Base-by-base conservation (phyloP, 805 yeast genomes). In the Candida silvicultrix region DNA sequence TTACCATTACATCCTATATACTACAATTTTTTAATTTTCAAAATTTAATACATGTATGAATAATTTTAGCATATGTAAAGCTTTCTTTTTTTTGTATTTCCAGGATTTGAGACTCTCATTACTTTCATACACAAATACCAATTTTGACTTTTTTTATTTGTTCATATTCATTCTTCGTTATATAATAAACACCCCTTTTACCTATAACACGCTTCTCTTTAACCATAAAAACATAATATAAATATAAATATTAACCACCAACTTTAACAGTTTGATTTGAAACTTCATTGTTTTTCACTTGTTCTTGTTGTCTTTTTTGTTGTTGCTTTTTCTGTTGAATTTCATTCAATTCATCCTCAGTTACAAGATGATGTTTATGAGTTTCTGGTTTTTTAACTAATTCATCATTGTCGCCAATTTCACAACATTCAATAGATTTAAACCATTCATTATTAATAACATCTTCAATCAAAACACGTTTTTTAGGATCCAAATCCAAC, bases 301-400 rank as follows among this genome's bases (percentile, higher is more conserved):
- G n/a, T n/a, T 60, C 64, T 31, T 56, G 56, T 46, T 53, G 58
- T 15, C 55, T 54, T 44, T 62, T 58, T 48, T 57, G 59, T 36
- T 57, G 59, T 42, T 61, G 58, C 31, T 64, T 64, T 31, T 63
- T 68, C 18, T 63, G 66, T 49, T 73, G 71, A 31, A 71, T 42
- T 40, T 66, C 68, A 14, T 60, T 65, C 45, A 83, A 62, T 41
- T 83, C 85, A 19, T 80, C 83, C 53, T 81, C 89, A 0, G 88
- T 79, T 14, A 84, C 70, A 52, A 85, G 67, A 63, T 83, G 86
- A 62, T 85, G 95, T 4, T 59, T 65, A 58, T 85, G 90, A 39
- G 71, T 71, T 36, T 52, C 49, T 5, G 67, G 65, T 18, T 44
- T 44, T 5, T 53, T 50, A 18, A 57, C 41, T 20, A 68, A 45